Evolutionary conservation across 2,329 filamentous ascomycete genomes (phyloP).

Genomic region (Neophaeococcomyces mojaviensis): DNA sequence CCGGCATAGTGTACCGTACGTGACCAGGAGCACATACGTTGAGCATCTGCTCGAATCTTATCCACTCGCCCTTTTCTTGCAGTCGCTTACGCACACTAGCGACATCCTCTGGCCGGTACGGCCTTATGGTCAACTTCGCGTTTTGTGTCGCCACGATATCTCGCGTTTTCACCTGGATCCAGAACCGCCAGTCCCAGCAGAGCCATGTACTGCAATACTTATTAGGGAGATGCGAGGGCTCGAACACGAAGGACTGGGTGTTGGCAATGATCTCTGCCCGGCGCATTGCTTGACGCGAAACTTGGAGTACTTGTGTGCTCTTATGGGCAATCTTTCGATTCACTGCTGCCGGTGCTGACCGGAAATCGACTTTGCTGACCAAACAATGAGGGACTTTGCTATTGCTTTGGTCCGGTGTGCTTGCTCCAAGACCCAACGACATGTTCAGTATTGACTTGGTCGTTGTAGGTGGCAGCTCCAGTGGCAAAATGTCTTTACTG

Average conservation of each 20-base stretch:
- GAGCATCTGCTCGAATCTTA: slow-evolving; percentile 9
- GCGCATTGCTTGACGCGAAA: too few relatives aligned
- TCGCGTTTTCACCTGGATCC: slow-evolving; percentile 14
- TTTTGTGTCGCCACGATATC: slow-evolving; percentile 2
- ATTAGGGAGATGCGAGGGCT: slow-evolving; percentile 7
- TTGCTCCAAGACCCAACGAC: background rate
- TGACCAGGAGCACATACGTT: slow-evolving; percentile 16
- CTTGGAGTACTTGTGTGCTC: too few relatives aligned
- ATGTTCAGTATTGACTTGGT: background rate
- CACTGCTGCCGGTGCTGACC: too few relatives aligned
- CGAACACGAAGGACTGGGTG: too few relatives aligned
- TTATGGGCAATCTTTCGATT: too few relatives aligned
- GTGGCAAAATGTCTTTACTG: background rate
- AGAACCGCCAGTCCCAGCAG: slow-evolving; percentile 19
- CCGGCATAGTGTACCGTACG: slow-evolving; percentile 18
- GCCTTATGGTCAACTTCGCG: slow-evolving; percentile 11
- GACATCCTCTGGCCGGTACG: slow-evolving; percentile 12
- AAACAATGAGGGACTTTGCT: too few relatives aligned
- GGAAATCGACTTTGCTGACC: too few relatives aligned
- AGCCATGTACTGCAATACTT: too few relatives aligned
- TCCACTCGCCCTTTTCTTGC: background rate
- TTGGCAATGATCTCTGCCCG: too few relatives aligned
- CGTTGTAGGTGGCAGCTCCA: background rate
- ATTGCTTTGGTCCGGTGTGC: too few relatives aligned
- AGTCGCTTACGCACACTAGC: slow-evolving; percentile 1